phyloP scores from a whole-genome alignment of 2,329 filamentous ascomycete species.

The Rachicladosporium sp. region DNA sequence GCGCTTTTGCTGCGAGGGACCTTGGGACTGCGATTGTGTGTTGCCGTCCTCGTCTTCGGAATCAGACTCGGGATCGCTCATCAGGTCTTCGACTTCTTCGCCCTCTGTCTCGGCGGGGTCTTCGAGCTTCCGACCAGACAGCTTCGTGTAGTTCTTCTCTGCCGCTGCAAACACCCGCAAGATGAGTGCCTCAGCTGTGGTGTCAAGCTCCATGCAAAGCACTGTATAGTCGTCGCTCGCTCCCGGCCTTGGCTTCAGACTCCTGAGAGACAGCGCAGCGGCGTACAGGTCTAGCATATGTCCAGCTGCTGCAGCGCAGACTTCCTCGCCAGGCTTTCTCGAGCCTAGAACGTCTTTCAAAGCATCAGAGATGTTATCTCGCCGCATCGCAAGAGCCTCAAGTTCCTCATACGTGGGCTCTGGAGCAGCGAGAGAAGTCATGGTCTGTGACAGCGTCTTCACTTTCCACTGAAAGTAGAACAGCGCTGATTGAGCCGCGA shows the following conservation, averaged over 20 bases:
- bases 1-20: slow-evolving; percentile 44
- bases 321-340: slow-evolving; percentile 46
- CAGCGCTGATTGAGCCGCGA: slow-evolving; percentile 62
- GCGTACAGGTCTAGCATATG: slow-evolving; percentile 72
- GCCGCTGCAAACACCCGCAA: slow-evolving; percentile 64
- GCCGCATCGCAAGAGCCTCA: slow-evolving; percentile 40
- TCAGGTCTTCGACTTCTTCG: slow-evolving; percentile 47
- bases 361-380: slow-evolving; percentile 39
- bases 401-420: slow-evolving; percentile 48
- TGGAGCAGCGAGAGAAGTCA: slow-evolving; percentile 32
- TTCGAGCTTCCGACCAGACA: slow-evolving; percentile 21
- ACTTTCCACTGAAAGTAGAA: slow-evolving; percentile 88
- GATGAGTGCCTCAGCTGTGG: slow-evolving; percentile 52
- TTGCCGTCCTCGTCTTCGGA: slow-evolving; percentile 32
- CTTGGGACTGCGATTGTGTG: slow-evolving; percentile 38
- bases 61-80: slow-evolving; percentile 45
- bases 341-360: slow-evolving; percentile 38
- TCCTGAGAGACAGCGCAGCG: slow-evolving; percentile 57
- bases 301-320: slow-evolving; percentile 64
- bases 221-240: slow-evolving; percentile 36
- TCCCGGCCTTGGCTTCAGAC: slow-evolving; percentile 22
- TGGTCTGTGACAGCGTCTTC: slow-evolving; percentile 33
- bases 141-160: slow-evolving; percentile 68
- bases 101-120: slow-evolving; percentile 28
- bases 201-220: slow-evolving; percentile 49